Percentiles rank a stretch among this genome's conserved stretches.
Conservation (phyloP, 352 stramenopile species). For the Phytophthora pinifolia region DNA sequence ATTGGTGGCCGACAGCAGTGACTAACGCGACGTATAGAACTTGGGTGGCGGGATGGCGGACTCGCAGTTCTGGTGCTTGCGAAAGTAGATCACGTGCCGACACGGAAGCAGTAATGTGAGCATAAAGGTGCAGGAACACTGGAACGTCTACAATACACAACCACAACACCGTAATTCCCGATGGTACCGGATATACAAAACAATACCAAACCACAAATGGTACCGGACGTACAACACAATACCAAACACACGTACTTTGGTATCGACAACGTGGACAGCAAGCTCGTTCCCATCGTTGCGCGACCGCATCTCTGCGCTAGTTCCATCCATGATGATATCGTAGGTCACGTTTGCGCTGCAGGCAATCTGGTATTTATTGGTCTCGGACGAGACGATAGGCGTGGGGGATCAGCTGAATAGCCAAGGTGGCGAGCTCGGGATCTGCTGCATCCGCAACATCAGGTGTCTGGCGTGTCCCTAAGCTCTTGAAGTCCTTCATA, state of each 20-base stretch:
- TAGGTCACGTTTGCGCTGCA: background rate
- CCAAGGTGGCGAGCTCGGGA: conserved; percentile 8
- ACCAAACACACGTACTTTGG: conserved; percentile 3
- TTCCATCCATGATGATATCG: background rate
- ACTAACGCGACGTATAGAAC: conserved; percentile 13
- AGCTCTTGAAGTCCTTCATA: conserved; percentile 7
- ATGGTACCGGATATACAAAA: conserved; percentile 1
- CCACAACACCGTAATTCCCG: background rate
- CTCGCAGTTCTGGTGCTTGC: background rate
- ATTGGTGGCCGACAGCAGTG: conserved; percentile 4
- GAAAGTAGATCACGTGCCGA: conserved; percentile 7
- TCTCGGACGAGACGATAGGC: conserved; percentile 6
- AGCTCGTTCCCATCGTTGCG: background rate
- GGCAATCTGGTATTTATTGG: conserved; percentile 12
- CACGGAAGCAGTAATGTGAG: conserved; percentile 14
- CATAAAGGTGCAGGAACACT: conserved; percentile 14
- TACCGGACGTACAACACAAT: too few relatives aligned
- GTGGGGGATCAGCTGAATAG: conserved; percentile 5
- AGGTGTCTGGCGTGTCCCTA: conserved; percentile 5
- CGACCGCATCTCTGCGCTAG: background rate
- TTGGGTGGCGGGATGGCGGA: conserved; percentile 10
- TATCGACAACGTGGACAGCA: conserved; percentile 1
- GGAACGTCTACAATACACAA: conserved; percentile 12
- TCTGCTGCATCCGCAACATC: conserved; percentile 2
- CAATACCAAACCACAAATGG: too few relatives aligned